These are phyloP conservation scores for Colletotrichum godetiae DNA, from an alignment of 2,329 filamentous ascomycete species.

Conservation along the genomic window DNA sequence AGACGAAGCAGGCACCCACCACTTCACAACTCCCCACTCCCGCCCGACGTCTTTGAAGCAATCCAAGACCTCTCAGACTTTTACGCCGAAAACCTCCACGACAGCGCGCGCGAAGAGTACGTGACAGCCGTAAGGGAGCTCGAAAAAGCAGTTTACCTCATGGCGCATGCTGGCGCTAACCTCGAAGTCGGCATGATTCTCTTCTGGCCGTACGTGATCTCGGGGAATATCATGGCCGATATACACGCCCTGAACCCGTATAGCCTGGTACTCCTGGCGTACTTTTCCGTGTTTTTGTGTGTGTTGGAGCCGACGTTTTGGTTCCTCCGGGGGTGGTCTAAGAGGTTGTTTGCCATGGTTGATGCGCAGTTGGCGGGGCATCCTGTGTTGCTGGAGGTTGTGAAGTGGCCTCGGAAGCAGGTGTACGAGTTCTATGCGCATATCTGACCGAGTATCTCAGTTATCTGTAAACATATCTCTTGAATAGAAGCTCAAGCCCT, in stretches of 20 bases:
- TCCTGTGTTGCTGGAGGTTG: neutral
- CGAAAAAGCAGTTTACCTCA: constrained; percentile 35
- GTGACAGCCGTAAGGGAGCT: constrained; percentile 36
- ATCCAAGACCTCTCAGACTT: neutral
- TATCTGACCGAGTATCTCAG: neutral
- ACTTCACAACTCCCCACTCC: constrained; percentile 1
- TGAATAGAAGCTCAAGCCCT: too few species aligned
- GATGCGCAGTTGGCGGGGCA: constrained; percentile 28
- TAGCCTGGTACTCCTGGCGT: constrained; percentile 41
- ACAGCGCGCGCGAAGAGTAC: constrained; percentile 37
- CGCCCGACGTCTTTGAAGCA: constrained; percentile 22
- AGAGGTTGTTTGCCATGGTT: constrained; percentile 36
- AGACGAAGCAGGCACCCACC: neutral
- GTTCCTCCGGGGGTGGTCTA: constrained; percentile 42
- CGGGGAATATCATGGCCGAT: constrained; percentile 42
- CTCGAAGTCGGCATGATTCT: constrained; percentile 39
- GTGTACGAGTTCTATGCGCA: constrained; percentile 7
- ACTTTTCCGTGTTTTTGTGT: constrained; percentile 41
- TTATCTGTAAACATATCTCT: too few species aligned
- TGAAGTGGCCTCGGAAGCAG: constrained; percentile 27
- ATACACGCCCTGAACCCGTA: constrained; percentile 39
- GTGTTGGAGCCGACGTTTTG: constrained; percentile 42
- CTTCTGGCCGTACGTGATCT: constrained; percentile 42
- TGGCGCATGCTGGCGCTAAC: constrained; percentile 39
- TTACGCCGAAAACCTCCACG: neutral